Conservation (phyloP, 1,284 basidiomycete genomes). For the Entoloma clypeatum region DNA sequence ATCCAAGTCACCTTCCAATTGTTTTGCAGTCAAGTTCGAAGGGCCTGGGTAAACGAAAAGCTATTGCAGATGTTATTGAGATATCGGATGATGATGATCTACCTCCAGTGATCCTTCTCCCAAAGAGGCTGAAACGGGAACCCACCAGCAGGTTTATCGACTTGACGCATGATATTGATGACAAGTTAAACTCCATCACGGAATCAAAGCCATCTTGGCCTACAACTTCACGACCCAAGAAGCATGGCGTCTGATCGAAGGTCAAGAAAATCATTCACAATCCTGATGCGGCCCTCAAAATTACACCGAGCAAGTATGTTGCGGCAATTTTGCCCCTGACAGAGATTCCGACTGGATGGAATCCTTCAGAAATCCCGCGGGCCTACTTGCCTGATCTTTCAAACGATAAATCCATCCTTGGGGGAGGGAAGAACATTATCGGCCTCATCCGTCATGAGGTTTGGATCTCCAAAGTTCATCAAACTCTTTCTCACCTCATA, state of each 20-base stretch:
- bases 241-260: background rate
- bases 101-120: no score
- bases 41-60: no score
- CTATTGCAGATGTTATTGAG: no score
- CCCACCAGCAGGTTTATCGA: no score
- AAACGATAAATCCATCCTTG: background rate
- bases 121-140: no score
- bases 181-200: no score
- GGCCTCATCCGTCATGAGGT: slow-evolving; percentile 2
- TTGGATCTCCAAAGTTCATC: background rate
- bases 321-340: background rate
- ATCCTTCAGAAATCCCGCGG: background rate
- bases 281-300: background rate
- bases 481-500: background rate
- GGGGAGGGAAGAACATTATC: background rate
- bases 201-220: background rate
- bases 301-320: slow-evolving; percentile 4
- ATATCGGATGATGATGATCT: no score
- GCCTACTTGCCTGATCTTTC: slow-evolving; percentile 1
- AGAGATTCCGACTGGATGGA: background rate
- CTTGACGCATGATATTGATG: no score
- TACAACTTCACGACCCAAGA: background rate
- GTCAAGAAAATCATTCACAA: background rate
- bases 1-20: no score
- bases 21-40: no score